Evolutionary conservation across 345 rosid species (phyloP).

Genomic region (Murraya koenigii): DNA sequence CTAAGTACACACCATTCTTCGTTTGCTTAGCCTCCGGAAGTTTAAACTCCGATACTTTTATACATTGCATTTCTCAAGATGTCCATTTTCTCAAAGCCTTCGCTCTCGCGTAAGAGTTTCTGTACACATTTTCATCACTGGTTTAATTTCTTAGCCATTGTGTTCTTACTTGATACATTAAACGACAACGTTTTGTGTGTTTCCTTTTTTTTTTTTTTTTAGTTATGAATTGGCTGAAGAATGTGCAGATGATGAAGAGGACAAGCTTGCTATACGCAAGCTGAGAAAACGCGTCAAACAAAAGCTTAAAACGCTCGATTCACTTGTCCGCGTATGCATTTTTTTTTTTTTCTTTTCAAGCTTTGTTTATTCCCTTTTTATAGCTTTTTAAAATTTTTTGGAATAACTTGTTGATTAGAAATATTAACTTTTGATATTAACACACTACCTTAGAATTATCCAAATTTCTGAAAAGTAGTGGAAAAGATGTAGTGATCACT

Average conservation of each 20-base stretch:
- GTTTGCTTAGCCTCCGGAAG: conserved; percentile 45
- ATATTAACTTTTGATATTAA: neutral
- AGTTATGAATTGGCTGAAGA: conserved; percentile 52
- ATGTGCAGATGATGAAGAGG: conserved; percentile 59
- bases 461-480: neutral
- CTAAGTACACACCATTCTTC: conserved; percentile 42
- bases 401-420: neutral
- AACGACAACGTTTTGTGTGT: neutral
- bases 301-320: conserved; percentile 33
- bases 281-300: conserved; percentile 39
- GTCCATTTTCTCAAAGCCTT: conserved; percentile 40
- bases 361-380: neutral
- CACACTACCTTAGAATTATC: neutral
- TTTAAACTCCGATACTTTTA: conserved; percentile 28
- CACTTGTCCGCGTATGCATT: conserved; percentile 29
- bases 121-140: neutral
- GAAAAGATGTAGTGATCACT: neutral
- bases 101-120: conserved; percentile 34
- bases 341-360: neutral
- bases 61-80: conserved; percentile 39
- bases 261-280: conserved; percentile 35
- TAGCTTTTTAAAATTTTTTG: neutral
- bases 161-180: neutral
- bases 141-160: neutral
- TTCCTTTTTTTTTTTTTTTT: neutral